Conservation (phyloP, 768 basidiomycete genomes). For the Fomitopsis pulvina region DNA sequence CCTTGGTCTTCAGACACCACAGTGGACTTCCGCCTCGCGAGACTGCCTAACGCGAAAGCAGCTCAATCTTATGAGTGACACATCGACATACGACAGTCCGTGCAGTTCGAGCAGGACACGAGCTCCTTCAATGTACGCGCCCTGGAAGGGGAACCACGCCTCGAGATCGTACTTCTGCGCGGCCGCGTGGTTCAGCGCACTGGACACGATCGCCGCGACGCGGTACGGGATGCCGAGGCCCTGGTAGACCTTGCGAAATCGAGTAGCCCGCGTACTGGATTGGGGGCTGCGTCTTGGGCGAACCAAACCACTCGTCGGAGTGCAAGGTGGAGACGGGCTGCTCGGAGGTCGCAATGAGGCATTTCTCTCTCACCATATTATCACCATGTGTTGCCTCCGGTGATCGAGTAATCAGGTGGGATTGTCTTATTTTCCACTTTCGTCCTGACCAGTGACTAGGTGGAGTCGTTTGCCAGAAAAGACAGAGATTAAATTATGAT, state of each 20-base stretch:
- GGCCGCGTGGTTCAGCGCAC: slow-evolving; percentile 94
- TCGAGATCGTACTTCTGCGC: slow-evolving; percentile 97
- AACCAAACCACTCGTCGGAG: slow-evolving; percentile 96
- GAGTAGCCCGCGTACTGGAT: slow-evolving; percentile 83
- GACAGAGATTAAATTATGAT: no score
- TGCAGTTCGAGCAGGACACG: slow-evolving; percentile 97
- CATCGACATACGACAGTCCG: slow-evolving; percentile 99
- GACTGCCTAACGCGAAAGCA: no score
- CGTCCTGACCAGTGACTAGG: no score
- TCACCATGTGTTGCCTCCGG: no score
- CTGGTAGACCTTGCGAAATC: slow-evolving; percentile 99
- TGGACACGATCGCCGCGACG: slow-evolving; percentile 90
- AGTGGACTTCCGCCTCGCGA: slow-evolving; percentile 86
- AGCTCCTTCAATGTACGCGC: slow-evolving; percentile 94
- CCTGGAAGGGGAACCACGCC: slow-evolving; percentile 99
- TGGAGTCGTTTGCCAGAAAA: no score
- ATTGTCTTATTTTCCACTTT: no score
- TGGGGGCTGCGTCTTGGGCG: slow-evolving; percentile 87
- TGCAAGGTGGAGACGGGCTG: slow-evolving; percentile 97
- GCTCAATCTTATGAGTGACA: no score
- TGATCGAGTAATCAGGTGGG: no score
- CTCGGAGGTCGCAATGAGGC: slow-evolving; percentile 97
- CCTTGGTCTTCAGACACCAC: slow-evolving; percentile 87
- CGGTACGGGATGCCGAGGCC: slow-evolving; percentile 89
- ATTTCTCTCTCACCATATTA: no score